Evolutionary conservation across 768 basidiomycete genomes (phyloP), one percentile per base, ranked within the genome.

Genomic region (Tylopilus sp.): DNA sequence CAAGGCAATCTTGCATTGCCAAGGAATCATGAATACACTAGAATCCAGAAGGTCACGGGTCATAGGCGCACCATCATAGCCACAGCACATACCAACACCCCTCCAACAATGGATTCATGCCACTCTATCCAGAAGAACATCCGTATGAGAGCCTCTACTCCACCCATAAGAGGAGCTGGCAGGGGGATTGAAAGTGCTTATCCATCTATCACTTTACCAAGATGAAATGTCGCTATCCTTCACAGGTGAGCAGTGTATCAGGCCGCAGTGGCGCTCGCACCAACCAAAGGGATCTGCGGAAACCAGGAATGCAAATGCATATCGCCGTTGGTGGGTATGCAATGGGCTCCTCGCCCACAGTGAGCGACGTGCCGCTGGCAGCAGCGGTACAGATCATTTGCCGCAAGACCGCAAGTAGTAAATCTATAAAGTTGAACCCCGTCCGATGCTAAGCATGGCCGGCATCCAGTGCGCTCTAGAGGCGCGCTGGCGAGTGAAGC

Each of bases 361-460:
- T 47, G 51, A 56, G 68, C 47, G 38, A 62, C 3, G 35, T 56
- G 30, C 40, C 54, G 25, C 17, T 39, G 6, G 30, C 46, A 47
- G 53, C 17, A 15, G 52, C 41, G 11, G n/a, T 18, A 26, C 48
- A 25, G 18, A 48, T 44, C 30, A 58, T 55, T 38, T 56, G 25
- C 15, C 26, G 60, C 71, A 78, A 56, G 65, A 69, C 25, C 44
- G 44, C 55, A 0, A 88, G 87, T 31, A 88, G 87, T 31, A 88
- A 66, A 43, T 80, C 69, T 74, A 75, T 9, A 82, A 65, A 20
- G 88, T 69, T 0, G 91, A 77, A 12, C 75, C 74, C 49, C 93
- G 75, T 6, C 83, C 93, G n/a, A 95, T 73, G 0, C 93, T 92
- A 28, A 92, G 72, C 20, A 52, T 91, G 81, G 4, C 68, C 69